phyloP scores from a whole-genome alignment of 176 grass and related monocot species.

The Paspalum vaginatum region DNA sequence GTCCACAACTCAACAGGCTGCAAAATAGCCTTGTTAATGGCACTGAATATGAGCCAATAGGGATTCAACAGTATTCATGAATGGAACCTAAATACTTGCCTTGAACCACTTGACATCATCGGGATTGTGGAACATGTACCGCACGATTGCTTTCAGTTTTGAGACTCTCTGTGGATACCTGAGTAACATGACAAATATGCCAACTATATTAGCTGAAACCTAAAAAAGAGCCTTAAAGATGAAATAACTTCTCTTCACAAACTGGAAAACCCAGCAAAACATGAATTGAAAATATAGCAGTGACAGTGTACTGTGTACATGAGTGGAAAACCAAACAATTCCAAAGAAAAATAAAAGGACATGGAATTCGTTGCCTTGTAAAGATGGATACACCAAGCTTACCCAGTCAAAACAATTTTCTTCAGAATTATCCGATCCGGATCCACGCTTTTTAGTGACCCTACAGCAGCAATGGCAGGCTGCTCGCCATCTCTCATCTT shows the following conservation, averaged over 20 bases:
- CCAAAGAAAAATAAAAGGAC: not conserved
- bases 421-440: conserved; percentile 86
- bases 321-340: not conserved
- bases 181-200: conserved; percentile 16
- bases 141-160: conserved; percentile 82
- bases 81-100: conserved; percentile 49
- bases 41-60: not conserved
- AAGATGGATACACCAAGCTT: conserved; percentile 40
- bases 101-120: conserved; percentile 96
- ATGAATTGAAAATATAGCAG: not conserved
- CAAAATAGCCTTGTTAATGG: conserved; percentile 25
- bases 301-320: too few relatives aligned
- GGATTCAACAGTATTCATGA: not conserved
- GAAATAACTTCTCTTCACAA: not conserved
- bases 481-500: conserved; percentile 70
- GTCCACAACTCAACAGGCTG: conserved; percentile 91
- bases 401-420: conserved; percentile 96
- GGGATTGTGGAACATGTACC: conserved; percentile 94
- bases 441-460: conserved; percentile 85
- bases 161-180: conserved; percentile 97
- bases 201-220: conserved; percentile 3
- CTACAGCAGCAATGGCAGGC: conserved; percentile 69
- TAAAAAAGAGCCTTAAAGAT: conserved; percentile 17
- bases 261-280: not conserved
- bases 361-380: not conserved